A percentile compares a stretch with the other conserved stretches of the same genome.
These are phyloP conservation scores for Adansonia digitata DNA, from an alignment of 345 rosid species.

Conservation along the genomic window DNA sequence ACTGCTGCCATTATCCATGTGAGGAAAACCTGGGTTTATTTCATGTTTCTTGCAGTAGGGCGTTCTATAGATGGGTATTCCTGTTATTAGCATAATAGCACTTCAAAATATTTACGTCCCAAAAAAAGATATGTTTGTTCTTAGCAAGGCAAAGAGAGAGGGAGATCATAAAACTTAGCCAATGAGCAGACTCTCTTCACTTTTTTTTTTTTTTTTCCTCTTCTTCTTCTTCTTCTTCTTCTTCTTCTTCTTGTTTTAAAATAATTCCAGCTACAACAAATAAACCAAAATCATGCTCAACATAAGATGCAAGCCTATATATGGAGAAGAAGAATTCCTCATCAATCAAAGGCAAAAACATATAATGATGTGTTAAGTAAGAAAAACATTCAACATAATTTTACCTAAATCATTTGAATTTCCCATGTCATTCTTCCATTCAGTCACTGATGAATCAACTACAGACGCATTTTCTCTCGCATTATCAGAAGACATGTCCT, in stretches of 20 bases:
- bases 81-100: neutral
- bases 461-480: conserved; percentile 82
- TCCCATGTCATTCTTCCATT: conserved; percentile 64
- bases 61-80: neutral
- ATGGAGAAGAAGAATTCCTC: neutral
- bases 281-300: neutral
- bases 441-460: conserved; percentile 83
- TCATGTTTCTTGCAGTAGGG: neutral
- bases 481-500: conserved; percentile 79
- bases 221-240: neutral
- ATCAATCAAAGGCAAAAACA: neutral
- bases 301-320: neutral
- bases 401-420: conserved; percentile 75
- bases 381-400: neutral
- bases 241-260: neutral
- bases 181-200: neutral
- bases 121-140: neutral
- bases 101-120: neutral
- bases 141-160: neutral
- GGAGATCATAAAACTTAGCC: neutral
- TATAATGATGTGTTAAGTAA: neutral
- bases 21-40: neutral
- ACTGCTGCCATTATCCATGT: neutral
- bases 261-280: neutral
- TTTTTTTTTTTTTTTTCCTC: too few species aligned